phyloP scores from a whole-genome alignment of 768 basidiomycete species.

The Kwoniella sp. region DNA sequence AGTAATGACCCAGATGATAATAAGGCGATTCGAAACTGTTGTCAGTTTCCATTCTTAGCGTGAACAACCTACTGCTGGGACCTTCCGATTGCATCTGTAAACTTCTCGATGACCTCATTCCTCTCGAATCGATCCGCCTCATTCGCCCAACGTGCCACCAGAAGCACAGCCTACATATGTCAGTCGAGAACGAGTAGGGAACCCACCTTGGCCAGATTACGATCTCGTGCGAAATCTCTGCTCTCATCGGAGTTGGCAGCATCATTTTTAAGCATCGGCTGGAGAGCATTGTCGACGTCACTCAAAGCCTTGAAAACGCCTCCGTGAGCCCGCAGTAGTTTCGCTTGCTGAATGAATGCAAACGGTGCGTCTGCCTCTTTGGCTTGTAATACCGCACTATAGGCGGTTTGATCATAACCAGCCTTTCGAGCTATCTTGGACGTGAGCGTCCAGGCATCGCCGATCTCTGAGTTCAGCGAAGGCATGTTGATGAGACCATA shows the following conservation, averaged over 20 bases:
- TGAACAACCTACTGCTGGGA: constrained; percentile 46
- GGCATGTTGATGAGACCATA: constrained; percentile 53
- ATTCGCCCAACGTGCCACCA: constrained; percentile 87
- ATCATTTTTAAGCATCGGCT: constrained; percentile 18
- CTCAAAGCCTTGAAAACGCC: constrained; percentile 79
- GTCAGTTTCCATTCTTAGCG: constrained; percentile 1
- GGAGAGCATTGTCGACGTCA: constrained; percentile 69
- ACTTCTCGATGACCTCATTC: constrained; percentile 59
- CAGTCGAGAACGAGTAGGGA: not conserved
- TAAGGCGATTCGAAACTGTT: constrained; percentile 64
- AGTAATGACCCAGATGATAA: constrained; percentile 82
- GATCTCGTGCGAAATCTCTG: constrained; percentile 24
- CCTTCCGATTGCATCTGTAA: constrained; percentile 48
- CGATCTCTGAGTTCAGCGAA: constrained; percentile 57
- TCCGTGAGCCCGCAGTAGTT: constrained; percentile 71
- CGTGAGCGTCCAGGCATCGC: constrained; percentile 81
- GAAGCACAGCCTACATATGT: constrained; percentile 58
- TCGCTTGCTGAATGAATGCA: constrained; percentile 85
- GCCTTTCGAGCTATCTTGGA: constrained; percentile 96
- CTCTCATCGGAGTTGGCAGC: not conserved
- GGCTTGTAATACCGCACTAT: constrained; percentile 89
- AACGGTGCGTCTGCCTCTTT: constrained; percentile 66
- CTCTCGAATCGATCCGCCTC: constrained; percentile 78
- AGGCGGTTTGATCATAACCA: constrained; percentile 92
- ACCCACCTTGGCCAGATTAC: constrained; percentile 61